Evolutionary conservation across 306 rosid genomes (phyloP).

Genomic region (Rosa persica): DNA sequence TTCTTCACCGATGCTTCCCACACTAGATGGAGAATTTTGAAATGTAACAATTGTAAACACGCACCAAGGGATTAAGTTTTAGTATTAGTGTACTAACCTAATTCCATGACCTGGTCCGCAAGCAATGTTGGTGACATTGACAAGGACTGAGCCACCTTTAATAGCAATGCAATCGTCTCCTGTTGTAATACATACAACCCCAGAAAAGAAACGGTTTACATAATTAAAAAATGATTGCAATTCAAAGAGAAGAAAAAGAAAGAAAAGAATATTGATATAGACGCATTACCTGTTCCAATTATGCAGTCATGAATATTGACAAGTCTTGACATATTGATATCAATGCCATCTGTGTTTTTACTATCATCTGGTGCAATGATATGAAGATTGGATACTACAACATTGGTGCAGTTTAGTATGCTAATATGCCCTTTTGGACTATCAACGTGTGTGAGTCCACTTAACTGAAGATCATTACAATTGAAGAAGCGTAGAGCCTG

Average conservation of each 20-base stretch:
- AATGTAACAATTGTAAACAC: no score
- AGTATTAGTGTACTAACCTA: constrained; percentile 21
- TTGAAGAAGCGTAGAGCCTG: constrained; percentile 28
- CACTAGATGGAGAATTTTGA: constrained; percentile 28
- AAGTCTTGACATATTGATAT: constrained; percentile 23
- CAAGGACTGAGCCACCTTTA: constrained; percentile 26
- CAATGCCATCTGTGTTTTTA: constrained; percentile 49
- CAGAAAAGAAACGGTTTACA: no score
- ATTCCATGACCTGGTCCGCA: constrained; percentile 64
- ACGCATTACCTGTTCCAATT: constrained; percentile 31
- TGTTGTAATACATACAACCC: neutral
- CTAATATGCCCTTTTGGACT: constrained; percentile 34
- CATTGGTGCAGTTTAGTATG: neutral
- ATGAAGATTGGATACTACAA: neutral
- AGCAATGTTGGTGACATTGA: constrained; percentile 35
- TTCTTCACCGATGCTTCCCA: constrained; percentile 61
- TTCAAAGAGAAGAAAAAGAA: neutral
- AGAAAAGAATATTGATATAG: no score
- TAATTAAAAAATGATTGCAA: no score
- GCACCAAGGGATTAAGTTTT: neutral
- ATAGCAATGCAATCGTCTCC: constrained; percentile 59
- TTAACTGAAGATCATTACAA: constrained; percentile 16
- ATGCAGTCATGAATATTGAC: constrained; percentile 7
- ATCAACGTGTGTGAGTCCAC: constrained; percentile 20
- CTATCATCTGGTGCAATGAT: constrained; percentile 34